Percentiles rank a stretch among this genome's conserved stretches.
These are phyloP conservation scores for Mycocentrospora acerina DNA, from an alignment of 2,329 filamentous ascomycete species.

Conservation along the genomic window DNA sequence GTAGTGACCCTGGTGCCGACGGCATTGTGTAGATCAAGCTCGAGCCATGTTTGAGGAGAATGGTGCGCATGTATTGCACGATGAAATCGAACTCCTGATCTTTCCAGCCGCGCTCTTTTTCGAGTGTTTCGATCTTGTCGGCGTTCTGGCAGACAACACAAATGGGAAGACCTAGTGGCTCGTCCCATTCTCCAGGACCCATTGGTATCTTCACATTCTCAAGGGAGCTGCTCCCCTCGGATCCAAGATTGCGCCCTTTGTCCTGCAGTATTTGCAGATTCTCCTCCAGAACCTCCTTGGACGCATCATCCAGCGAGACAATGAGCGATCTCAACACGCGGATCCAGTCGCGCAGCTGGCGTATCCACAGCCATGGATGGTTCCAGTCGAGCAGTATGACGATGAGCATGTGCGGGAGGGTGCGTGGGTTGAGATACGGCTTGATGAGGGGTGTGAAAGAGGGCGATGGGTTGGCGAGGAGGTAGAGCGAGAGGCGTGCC, in stretches of 20 bases:
- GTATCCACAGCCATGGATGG: conserved; percentile 88
- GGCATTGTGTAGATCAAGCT: conserved; percentile 51
- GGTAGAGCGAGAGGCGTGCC: conserved; percentile 84
- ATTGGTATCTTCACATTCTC: conserved; percentile 63
- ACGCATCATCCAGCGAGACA: conserved; percentile 70
- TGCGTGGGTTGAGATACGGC: conserved; percentile 79
- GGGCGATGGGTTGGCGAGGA: conserved; percentile 80
- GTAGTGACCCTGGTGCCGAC: conserved; percentile 69
- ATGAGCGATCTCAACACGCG: conserved; percentile 77
- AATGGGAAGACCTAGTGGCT: conserved; percentile 80
- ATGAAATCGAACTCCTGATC: conserved; percentile 97
- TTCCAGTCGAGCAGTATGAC: conserved; percentile 96
- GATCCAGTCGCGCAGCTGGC: conserved; percentile 87
- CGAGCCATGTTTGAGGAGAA: conserved; percentile 75
- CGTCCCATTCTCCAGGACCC: conserved; percentile 91
- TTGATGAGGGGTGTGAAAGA: conserved; percentile 80
- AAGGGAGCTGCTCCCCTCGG: conserved; percentile 30
- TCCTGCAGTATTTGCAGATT: conserved; percentile 79
- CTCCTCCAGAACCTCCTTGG: conserved; percentile 83
- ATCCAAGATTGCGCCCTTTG: conserved; percentile 31
- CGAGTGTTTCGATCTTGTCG: conserved; percentile 86
- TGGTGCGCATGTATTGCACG: conserved; percentile 86
- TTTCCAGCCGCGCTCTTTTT: conserved; percentile 89
- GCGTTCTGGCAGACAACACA: conserved; percentile 97
- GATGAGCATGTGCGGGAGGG: conserved; percentile 80